A percentile compares a stretch with the other conserved stretches of the same genome.
Conservation (phyloP, 371 early-diverging fungal genomes). For the Batkoa obscura region DNA sequence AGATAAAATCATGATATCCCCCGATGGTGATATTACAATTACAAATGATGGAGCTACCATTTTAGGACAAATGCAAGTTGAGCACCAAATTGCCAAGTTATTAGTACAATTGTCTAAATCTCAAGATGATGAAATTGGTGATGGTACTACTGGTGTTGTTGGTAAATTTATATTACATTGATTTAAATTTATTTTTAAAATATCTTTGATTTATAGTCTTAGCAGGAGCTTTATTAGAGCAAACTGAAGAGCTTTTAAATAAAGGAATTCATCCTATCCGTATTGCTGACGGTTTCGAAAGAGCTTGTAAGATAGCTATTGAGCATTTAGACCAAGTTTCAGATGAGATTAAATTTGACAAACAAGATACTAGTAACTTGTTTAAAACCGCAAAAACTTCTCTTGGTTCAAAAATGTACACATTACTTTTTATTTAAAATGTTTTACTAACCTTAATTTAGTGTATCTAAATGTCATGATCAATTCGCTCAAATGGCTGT, state of each 20-base stretch:
- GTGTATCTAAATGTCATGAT: slow-evolving; percentile 94
- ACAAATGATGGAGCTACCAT: slow-evolving; percentile 99
- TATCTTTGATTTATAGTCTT: slow-evolving; percentile 41
- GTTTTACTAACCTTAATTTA: slow-evolving; percentile 10
- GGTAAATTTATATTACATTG: slow-evolving; percentile 23
- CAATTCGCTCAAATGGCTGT: slow-evolving; percentile 95
- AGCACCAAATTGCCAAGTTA: slow-evolving; percentile 97
- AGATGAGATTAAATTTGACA: slow-evolving; percentile 72
- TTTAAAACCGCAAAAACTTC: slow-evolving; percentile 96
- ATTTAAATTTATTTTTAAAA: not conserved
- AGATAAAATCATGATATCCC: slow-evolving; percentile 98
- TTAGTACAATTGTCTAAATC: slow-evolving; percentile 94
- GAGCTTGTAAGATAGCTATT: slow-evolving; percentile 86
- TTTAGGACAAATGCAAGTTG: slow-evolving; percentile 95
- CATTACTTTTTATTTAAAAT: not conserved
- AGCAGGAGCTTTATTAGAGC: slow-evolving; percentile 95
- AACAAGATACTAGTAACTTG: slow-evolving; percentile 63
- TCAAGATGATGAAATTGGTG: slow-evolving; percentile 99
- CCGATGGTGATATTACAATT: slow-evolving; percentile 98
- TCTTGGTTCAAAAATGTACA: slow-evolving; percentile 95
- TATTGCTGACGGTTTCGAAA: slow-evolving; percentile 97
- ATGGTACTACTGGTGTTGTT: slow-evolving; percentile 99
- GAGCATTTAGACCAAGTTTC: slow-evolving; percentile 80
- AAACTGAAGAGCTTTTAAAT: slow-evolving; percentile 89
- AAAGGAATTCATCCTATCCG: slow-evolving; percentile 98